These are phyloP conservation scores for Telfairia occidentalis DNA, from an alignment of 331 rosid species.

Conservation along the genomic window DNA sequence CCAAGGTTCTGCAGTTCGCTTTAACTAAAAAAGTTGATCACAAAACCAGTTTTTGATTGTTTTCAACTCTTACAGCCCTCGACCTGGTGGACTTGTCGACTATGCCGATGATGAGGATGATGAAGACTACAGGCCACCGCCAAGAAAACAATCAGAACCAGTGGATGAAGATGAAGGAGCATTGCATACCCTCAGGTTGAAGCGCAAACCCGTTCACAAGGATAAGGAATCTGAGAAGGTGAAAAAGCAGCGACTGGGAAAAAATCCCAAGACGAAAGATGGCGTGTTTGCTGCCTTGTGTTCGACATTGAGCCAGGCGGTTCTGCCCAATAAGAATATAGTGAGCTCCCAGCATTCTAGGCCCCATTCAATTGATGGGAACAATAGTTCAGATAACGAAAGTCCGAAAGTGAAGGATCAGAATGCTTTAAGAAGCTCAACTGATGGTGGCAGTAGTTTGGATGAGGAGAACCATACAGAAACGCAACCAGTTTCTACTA, in stretches of 20 bases:
- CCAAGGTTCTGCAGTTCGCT: slow-evolving; percentile 34
- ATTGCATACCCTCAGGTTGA: slow-evolving; percentile 59
- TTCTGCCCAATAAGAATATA: slow-evolving; percentile 51
- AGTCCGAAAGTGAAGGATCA: slow-evolving; percentile 26
- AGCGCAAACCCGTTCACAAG: slow-evolving; percentile 50
- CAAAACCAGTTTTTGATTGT: neutral
- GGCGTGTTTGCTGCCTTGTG: slow-evolving; percentile 64
- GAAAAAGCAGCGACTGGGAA: slow-evolving; percentile 62
- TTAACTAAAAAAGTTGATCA: neutral
- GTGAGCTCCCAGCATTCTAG: slow-evolving; percentile 22
- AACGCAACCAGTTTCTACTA: slow-evolving; percentile 42
- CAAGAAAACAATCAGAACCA: slow-evolving; percentile 51
- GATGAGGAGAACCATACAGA: slow-evolving; percentile 46
- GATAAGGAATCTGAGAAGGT: slow-evolving; percentile 49
- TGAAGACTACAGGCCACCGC: slow-evolving; percentile 81
- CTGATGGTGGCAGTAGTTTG: slow-evolving; percentile 21
- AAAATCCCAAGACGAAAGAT: slow-evolving; percentile 52
- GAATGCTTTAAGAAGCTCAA: slow-evolving; percentile 28
- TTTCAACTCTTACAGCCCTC: slow-evolving; percentile 32
- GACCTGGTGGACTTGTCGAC: slow-evolving; percentile 76
- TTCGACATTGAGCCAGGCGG: slow-evolving; percentile 66
- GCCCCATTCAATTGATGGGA: slow-evolving; percentile 34
- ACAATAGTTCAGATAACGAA: slow-evolving; percentile 28
- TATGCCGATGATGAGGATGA: slow-evolving; percentile 94
- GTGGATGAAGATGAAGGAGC: slow-evolving; percentile 71